phyloP scores from a whole-genome alignment of 257 asterid genomes.

The Jaltomata sinuosa region DNA sequence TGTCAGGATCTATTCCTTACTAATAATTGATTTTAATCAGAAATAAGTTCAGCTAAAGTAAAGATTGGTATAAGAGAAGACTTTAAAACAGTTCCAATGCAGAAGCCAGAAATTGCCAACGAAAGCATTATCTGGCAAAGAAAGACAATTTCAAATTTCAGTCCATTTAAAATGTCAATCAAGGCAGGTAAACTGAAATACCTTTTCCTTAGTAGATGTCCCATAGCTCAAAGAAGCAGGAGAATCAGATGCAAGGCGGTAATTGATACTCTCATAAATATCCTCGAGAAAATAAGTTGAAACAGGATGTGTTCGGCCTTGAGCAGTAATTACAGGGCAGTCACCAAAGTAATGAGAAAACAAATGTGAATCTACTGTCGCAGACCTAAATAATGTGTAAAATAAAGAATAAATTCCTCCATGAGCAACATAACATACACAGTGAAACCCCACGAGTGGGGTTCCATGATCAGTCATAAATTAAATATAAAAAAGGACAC shows the following conservation, averaged over 20 bases:
- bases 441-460: too few relatives aligned
- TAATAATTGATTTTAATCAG: neutral
- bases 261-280: conserved; percentile 65
- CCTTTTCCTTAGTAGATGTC: conserved; percentile 49
- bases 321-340: conserved; percentile 93
- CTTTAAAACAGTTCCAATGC: neutral
- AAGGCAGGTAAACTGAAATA: conserved; percentile 12
- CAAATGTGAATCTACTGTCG: conserved; percentile 88
- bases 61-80: neutral
- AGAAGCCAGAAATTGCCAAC: neutral
- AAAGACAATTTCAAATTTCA: neutral
- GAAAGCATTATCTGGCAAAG: neutral
- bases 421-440: too few relatives aligned
- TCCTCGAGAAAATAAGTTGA: conserved; percentile 84
- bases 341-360: conserved; percentile 83
- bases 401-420: conserved; percentile 15
- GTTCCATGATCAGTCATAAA: neutral
- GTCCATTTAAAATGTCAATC: neutral
- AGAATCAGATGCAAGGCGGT: conserved; percentile 88
- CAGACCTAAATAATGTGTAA: conserved; percentile 60
- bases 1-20: neutral
- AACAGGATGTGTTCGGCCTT: conserved; percentile 93
- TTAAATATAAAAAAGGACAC: conserved; percentile 6
- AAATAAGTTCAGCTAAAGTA: neutral
- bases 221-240: conserved; percentile 61